These are phyloP conservation scores for Scheffersomyces lignicola DNA, from an alignment of 1,139 yeast genomes.

Conservation along the genomic window DNA sequence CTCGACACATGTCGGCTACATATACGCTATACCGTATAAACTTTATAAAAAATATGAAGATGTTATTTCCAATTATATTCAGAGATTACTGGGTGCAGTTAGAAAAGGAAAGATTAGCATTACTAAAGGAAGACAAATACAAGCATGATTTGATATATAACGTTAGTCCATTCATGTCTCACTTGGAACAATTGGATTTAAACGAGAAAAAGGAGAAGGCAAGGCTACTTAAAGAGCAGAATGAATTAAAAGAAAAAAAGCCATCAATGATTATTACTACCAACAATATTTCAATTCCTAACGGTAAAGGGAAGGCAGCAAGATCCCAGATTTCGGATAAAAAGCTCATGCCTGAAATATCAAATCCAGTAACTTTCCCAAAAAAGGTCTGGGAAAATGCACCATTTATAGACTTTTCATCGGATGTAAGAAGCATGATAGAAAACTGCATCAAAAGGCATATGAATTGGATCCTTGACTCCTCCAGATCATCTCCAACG, in stretches of 20 bases:
- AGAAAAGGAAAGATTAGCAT: constrained; percentile 54
- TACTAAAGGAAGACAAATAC: constrained; percentile 44
- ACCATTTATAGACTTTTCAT: constrained; percentile 51
- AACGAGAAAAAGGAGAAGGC: constrained; percentile 47
- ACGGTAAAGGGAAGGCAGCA: constrained; percentile 1
- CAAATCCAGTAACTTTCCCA: constrained; percentile 38
- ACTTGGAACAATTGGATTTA: constrained; percentile 52
- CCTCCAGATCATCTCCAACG: not conserved
- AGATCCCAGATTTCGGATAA: not conserved
- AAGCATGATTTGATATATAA: constrained; percentile 56
- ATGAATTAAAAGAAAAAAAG: constrained; percentile 39
- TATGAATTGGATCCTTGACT: constrained; percentile 48
- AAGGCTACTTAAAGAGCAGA: constrained; percentile 34
- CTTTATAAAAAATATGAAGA: constrained; percentile 76
- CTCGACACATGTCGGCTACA: constrained; percentile 88
- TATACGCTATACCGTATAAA: constrained; percentile 80
- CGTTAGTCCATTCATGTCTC: constrained; percentile 70
- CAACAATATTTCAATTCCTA: not conserved
- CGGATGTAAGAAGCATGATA: constrained; percentile 51
- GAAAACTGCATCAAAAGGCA: constrained; percentile 56
- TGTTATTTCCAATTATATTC: constrained; percentile 84
- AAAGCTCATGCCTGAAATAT: not conserved
- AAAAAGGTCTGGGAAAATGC: constrained; percentile 67
- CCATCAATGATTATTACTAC: constrained; percentile 40
- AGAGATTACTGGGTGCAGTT: constrained; percentile 74